phyloP scores from a whole-genome alignment of 2,329 filamentous ascomycete genomes.

The Samsoniella hepiali region DNA sequence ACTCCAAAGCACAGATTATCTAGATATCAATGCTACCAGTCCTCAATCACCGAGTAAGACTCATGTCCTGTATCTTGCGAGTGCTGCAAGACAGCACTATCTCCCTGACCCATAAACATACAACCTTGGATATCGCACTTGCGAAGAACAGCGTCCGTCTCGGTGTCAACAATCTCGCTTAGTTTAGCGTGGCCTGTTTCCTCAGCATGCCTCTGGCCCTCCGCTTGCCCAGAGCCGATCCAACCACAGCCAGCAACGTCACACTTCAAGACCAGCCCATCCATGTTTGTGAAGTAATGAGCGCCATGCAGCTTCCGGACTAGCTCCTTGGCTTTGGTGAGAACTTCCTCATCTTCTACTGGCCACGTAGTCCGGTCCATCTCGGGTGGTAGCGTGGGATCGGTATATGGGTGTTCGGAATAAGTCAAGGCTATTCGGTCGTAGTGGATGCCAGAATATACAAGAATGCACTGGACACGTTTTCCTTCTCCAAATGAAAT shows the following conservation, averaged over 20 bases:
- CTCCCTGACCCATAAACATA: conserved; percentile 63
- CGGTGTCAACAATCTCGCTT: conserved; percentile 70
- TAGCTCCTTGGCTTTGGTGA: conserved; percentile 63
- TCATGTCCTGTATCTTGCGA: conserved; percentile 58
- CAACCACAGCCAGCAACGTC: conserved; percentile 62
- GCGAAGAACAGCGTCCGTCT: conserved; percentile 76
- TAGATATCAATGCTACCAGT: conserved; percentile 26
- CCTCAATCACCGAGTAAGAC: conserved; percentile 37
- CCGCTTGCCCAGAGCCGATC: conserved; percentile 64
- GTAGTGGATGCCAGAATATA: conserved; percentile 93
- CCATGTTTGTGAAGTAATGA: conserved; percentile 87
- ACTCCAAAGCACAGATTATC: background rate
- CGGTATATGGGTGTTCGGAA: conserved; percentile 53
- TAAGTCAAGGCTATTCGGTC: conserved; percentile 79
- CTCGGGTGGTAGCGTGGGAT: conserved; percentile 61
- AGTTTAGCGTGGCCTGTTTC: conserved; percentile 59
- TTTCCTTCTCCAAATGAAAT: conserved; percentile 73
- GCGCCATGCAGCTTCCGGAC: conserved; percentile 62
- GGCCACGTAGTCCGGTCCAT: conserved; percentile 66
- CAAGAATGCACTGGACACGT: conserved; percentile 67
- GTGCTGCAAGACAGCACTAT: conserved; percentile 57
- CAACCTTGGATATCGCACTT: conserved; percentile 66
- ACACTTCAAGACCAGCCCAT: conserved; percentile 74
- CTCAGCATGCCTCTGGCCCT: conserved; percentile 59
- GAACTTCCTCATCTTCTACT: conserved; percentile 59